phyloP scores from a whole-genome alignment of 2,329 filamentous ascomycete species.

The Cladosporium sp. region DNA sequence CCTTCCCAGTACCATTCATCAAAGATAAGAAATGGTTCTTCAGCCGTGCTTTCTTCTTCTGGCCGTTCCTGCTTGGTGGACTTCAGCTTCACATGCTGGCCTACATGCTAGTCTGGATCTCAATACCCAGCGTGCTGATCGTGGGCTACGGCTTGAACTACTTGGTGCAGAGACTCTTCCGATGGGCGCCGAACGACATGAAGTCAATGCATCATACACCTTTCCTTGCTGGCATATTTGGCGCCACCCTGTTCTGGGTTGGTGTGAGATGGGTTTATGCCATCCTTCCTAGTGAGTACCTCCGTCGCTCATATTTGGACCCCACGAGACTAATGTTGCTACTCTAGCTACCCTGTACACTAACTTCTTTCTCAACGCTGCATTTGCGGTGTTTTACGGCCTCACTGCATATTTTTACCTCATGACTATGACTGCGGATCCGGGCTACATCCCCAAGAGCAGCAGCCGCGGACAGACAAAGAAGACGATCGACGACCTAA shows the following conservation, averaged over 20 bases:
- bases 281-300: conserved; percentile 66
- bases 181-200: conserved; percentile 85
- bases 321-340: conserved; percentile 28
- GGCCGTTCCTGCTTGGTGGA: conserved; percentile 78
- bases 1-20: conserved; percentile 73
- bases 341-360: conserved; percentile 61
- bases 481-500: conserved; percentile 81
- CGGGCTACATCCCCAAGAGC: conserved; percentile 89
- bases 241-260: conserved; percentile 78
- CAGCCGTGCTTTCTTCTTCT: conserved; percentile 84
- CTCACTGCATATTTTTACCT: conserved; percentile 84
- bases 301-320: background rate
- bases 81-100: conserved; percentile 70
- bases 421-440: conserved; percentile 82
- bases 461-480: conserved; percentile 88
- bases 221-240: conserved; percentile 91
- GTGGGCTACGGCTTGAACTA: conserved; percentile 73
- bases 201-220: conserved; percentile 88
- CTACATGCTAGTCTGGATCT: conserved; percentile 70
- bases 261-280: conserved; percentile 73
- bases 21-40: conserved; percentile 78
- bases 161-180: conserved; percentile 73
- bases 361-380: conserved; percentile 74
- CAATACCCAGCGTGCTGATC: conserved; percentile 69
- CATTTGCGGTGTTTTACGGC: conserved; percentile 65